phyloP scores from a whole-genome alignment of 768 basidiomycete genomes.

The Dentipellis fragilis region DNA sequence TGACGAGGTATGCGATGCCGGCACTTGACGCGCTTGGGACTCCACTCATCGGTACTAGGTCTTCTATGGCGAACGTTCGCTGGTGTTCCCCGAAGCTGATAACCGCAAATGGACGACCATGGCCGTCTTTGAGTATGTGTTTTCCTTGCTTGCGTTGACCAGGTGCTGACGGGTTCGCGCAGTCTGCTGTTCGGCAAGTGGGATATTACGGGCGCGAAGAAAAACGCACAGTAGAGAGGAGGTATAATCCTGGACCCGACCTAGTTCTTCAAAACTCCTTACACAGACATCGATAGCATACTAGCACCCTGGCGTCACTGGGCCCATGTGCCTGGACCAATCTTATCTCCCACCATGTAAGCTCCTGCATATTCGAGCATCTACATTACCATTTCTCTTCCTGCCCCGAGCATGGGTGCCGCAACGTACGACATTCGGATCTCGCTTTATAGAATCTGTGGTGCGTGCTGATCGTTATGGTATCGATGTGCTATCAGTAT shows the following conservation, averaged over 20 bases:
- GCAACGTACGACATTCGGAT: too few relatives aligned
- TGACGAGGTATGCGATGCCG: constrained; percentile 55
- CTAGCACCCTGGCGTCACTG: too few relatives aligned
- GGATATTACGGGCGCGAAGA: constrained; percentile 7
- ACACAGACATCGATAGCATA: too few relatives aligned
- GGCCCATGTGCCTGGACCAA: too few relatives aligned
- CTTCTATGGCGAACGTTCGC: constrained; percentile 85
- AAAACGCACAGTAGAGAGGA: too few relatives aligned
- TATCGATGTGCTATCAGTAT: not conserved
- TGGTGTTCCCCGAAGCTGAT: constrained; percentile 91
- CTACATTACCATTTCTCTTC: not conserved
- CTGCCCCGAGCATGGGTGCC: too few relatives aligned
- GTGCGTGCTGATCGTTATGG: not conserved
- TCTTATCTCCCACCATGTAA: too few relatives aligned
- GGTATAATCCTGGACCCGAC: too few relatives aligned
- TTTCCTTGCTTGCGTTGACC: not conserved
- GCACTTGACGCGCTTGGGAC: not conserved
- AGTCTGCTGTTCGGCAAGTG: constrained; percentile 26
- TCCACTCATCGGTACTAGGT: constrained; percentile 37
- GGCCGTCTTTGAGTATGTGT: constrained; percentile 77
- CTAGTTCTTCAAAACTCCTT: too few relatives aligned
- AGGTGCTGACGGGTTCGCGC: constrained; percentile 15
- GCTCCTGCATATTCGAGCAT: not conserved
- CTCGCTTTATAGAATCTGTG: too few relatives aligned
- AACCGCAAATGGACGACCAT: constrained; percentile 97